Percentiles rank a stretch among this genome's conserved stretches.
phyloP scores from a whole-genome alignment of 2,329 filamentous ascomycete species.

The Epichloe glyceriae region DNA sequence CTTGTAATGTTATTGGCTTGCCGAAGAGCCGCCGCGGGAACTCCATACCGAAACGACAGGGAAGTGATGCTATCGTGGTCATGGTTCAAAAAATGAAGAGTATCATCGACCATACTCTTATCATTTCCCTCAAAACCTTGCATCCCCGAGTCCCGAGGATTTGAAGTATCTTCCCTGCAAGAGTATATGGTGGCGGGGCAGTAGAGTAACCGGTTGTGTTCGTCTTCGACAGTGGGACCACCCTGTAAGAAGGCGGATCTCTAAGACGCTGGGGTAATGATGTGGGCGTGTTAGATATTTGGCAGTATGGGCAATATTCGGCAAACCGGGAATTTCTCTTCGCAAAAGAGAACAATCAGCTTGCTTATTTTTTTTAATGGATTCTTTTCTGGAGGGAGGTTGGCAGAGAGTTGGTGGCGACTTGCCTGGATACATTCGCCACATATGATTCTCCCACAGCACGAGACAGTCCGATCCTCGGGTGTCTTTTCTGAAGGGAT shows the following conservation, averaged over 20 bases:
- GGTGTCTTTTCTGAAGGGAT: slow-evolving; percentile 47
- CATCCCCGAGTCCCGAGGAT: neutral
- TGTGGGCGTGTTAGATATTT: slow-evolving; percentile 50
- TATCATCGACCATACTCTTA: slow-evolving; percentile 41
- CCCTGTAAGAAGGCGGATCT: slow-evolving; percentile 54
- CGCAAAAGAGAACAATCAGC: neutral
- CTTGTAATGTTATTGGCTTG: slow-evolving; percentile 56
- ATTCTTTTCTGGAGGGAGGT: no score
- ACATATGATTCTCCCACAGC: slow-evolving; percentile 61
- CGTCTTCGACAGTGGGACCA: slow-evolving; percentile 17
- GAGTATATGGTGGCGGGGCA: slow-evolving; percentile 28
- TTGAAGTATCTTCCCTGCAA: neutral
- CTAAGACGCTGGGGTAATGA: slow-evolving; percentile 47
- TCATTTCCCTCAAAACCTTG: slow-evolving; percentile 10
- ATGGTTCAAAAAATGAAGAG: slow-evolving; percentile 63
- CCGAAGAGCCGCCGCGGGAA: slow-evolving; percentile 50
- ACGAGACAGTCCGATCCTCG: slow-evolving; percentile 48
- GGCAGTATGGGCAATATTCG: slow-evolving; percentile 61
- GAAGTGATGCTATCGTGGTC: slow-evolving; percentile 53
- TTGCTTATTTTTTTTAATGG: no score
- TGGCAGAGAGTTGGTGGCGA: slow-evolving; percentile 5
- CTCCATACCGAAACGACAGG: slow-evolving; percentile 57
- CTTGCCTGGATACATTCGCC: slow-evolving; percentile 52
- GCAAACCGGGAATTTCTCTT: slow-evolving; percentile 54
- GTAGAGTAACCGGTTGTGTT: slow-evolving; percentile 12